A percentile compares a stretch with the other conserved stretches of the same genome.
Conservation (phyloP, 805 yeast genomes). For the Isabelozyma gotoi region DNA sequence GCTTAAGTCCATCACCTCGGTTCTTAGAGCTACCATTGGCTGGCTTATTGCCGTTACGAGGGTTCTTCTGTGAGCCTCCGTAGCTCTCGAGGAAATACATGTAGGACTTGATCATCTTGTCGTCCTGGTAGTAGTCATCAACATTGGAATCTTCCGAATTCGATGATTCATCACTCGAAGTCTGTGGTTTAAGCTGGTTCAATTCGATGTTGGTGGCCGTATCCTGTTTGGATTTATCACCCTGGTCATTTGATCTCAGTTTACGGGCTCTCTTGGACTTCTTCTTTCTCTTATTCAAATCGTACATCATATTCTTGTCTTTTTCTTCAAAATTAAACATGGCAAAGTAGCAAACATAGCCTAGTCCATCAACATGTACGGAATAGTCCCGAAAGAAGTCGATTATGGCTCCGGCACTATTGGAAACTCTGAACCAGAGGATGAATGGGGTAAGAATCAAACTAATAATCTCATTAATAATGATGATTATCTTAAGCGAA, state of each 20-base stretch:
- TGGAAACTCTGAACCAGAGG: slow-evolving; percentile 81
- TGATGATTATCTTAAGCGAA: slow-evolving; percentile 67
- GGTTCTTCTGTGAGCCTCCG: slow-evolving; percentile 26
- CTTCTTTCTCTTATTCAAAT: slow-evolving; percentile 19
- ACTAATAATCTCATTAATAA: slow-evolving; percentile 78
- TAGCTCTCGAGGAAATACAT: slow-evolving; percentile 85
- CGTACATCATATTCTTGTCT: slow-evolving; percentile 44
- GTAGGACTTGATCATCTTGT: slow-evolving; percentile 90
- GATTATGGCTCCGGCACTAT: slow-evolving; percentile 68
- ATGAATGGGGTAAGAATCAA: slow-evolving; percentile 84
- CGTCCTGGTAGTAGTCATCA: slow-evolving; percentile 57
- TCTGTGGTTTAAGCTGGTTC: slow-evolving; percentile 10
- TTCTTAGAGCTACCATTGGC: not conserved
- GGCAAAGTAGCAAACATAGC: slow-evolving; percentile 92
- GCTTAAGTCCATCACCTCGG: not conserved
- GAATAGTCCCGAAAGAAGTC: slow-evolving; percentile 91
- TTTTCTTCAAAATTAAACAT: slow-evolving; percentile 79
- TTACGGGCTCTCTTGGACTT: slow-evolving; percentile 10
- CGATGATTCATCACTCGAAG: slow-evolving; percentile 6
- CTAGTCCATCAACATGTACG: slow-evolving; percentile 90
- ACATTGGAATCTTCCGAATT: slow-evolving; percentile 29
- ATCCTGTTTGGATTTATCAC: slow-evolving; percentile 9
- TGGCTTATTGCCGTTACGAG: not conserved
- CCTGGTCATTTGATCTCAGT: slow-evolving; percentile 6
- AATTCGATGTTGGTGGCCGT: slow-evolving; percentile 11